phyloP scores from a whole-genome alignment of 2,329 filamentous ascomycete genomes.

The Cytospora chrysosperma region DNA sequence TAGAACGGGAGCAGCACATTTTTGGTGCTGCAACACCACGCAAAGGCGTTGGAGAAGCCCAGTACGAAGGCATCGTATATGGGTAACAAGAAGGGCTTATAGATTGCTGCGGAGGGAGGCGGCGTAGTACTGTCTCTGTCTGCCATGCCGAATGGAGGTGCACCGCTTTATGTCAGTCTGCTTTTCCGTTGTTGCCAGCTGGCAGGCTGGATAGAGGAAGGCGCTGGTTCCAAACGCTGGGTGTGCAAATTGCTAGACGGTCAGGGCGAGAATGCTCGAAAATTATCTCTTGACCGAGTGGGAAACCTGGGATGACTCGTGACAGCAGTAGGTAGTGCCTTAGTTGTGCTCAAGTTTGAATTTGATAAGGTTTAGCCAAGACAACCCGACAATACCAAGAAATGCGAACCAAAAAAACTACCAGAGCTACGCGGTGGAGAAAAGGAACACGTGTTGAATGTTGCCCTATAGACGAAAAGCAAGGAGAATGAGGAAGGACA shows the following conservation, averaged over 20 bases:
- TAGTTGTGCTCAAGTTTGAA: too few relatives aligned
- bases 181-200: neutral
- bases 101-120: neutral
- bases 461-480: too few relatives aligned
- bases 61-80: constrained; percentile 1
- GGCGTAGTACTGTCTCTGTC: neutral
- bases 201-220: too few relatives aligned
- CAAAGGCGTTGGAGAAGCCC: neutral
- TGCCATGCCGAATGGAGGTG: neutral
- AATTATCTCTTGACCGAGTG: too few relatives aligned
- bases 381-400: neutral
- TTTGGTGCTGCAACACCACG: constrained; percentile 3
- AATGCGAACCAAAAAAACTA: neutral
- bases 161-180: too few relatives aligned
- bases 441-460: too few relatives aligned
- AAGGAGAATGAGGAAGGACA: too few relatives aligned
- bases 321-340: too few relatives aligned
- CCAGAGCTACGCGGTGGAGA: neutral
- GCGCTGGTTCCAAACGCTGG: neutral
- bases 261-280: too few relatives aligned
- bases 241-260: neutral
- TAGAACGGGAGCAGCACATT: constrained; percentile 1
- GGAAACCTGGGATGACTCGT: too few relatives aligned
- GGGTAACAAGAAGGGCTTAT: neutral
- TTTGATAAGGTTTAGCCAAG: neutral